These are phyloP conservation scores for Rhizoctonia solani DNA, from an alignment of 1,284 basidiomycete genomes.

Conservation along the genomic window DNA sequence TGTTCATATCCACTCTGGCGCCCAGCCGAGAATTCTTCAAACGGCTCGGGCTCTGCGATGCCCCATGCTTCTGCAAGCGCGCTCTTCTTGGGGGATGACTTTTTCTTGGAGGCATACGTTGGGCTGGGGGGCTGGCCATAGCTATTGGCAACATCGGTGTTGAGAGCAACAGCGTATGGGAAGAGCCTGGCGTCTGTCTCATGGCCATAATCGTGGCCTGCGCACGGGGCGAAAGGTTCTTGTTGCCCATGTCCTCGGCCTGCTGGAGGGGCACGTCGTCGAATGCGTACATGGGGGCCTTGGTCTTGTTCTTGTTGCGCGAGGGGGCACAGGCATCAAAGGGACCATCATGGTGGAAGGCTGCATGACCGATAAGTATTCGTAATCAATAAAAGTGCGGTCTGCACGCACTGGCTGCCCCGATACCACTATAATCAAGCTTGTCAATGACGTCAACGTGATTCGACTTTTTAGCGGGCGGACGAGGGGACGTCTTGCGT, in stretches of 20 bases:
- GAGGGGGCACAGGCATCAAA: slow-evolving; percentile 87
- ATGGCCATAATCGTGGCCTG: slow-evolving; percentile 39
- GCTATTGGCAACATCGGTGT: slow-evolving; percentile 8
- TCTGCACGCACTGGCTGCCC: slow-evolving; percentile 63
- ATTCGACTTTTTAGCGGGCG: slow-evolving; percentile 64
- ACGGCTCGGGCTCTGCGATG: slow-evolving; percentile 84
- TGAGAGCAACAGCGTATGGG: slow-evolving; percentile 35
- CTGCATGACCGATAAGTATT: slow-evolving; percentile 47
- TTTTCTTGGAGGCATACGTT: slow-evolving; percentile 33
- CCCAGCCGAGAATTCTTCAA: slow-evolving; percentile 83
- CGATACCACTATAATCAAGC: slow-evolving; percentile 67
- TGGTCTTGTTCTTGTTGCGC: slow-evolving; percentile 74
- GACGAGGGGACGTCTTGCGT: slow-evolving; percentile 48
- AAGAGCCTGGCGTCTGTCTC: slow-evolving; percentile 34
- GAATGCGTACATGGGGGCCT: slow-evolving; percentile 82
- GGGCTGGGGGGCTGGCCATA: slow-evolving; percentile 40
- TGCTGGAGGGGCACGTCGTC: slow-evolving; percentile 54
- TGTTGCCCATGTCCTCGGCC: slow-evolving; percentile 45
- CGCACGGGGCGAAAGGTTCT: slow-evolving; percentile 38
- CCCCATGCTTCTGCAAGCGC: slow-evolving; percentile 67
- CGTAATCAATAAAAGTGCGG: slow-evolving; percentile 34
- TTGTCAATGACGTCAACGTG: slow-evolving; percentile 70
- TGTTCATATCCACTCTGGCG: slow-evolving; percentile 44
- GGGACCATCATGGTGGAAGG: slow-evolving; percentile 87
- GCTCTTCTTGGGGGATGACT: slow-evolving; percentile 35